A percentile compares a stretch with the other conserved stretches of the same genome.
Evolutionary conservation across 2,329 filamentous ascomycete genomes (phyloP).

Genomic region (Fusarium sp.): DNA sequence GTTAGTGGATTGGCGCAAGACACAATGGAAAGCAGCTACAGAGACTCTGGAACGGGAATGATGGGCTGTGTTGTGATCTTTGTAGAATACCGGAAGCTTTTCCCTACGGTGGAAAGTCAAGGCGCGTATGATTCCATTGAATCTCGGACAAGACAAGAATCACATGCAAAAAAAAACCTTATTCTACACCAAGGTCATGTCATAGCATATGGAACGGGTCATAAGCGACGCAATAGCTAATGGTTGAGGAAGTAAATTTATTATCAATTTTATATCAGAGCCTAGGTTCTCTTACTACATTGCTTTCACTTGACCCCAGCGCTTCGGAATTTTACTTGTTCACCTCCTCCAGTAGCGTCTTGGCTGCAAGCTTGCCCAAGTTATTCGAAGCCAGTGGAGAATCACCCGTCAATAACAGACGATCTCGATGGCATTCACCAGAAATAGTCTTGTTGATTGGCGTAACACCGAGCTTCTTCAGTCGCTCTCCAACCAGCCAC

Average conservation of each 20-base stretch:
- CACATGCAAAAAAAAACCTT: no score
- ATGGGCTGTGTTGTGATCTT: rapidly evolving
- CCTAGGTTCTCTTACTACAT: rapidly evolving
- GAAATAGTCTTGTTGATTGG: neutral
- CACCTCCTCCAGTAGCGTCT: neutral
- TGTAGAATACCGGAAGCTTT: no score
- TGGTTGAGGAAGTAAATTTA: no score
- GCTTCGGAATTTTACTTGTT: neutral
- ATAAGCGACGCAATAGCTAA: no score
- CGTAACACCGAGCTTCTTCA: neutral
- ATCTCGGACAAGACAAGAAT: rapidly evolving
- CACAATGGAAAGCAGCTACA: neutral
- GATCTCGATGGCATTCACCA: neutral
- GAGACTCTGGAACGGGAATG: rapidly evolving
- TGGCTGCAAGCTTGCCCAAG: neutral
- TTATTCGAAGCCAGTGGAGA: neutral
- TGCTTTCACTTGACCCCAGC: rapidly evolving
- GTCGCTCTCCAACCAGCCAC: neutral
- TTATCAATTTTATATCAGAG: neutral
- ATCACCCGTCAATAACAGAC: neutral
- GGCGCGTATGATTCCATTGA: rapidly evolving
- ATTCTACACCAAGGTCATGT: no score
- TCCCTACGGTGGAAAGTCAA: rapidly evolving
- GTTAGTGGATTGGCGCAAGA: neutral
- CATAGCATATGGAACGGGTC: rapidly evolving